These are phyloP conservation scores for Fusarium zealandicum DNA, from an alignment of 2,329 filamentous ascomycete genomes.

Conservation along the genomic window DNA sequence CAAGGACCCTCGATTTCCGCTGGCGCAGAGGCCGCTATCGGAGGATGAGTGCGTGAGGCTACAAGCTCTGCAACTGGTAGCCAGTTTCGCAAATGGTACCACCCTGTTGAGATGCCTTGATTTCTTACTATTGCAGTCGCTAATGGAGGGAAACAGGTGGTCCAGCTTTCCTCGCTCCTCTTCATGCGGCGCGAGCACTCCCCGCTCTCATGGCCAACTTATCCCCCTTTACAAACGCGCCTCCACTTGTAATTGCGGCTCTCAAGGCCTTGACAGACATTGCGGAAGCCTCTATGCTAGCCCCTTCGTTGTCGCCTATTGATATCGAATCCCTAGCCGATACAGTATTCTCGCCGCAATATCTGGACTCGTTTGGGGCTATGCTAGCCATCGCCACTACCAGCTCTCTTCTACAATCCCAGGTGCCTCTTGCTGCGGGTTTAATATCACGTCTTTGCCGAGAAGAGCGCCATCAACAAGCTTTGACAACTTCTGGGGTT, in stretches of 20 bases:
- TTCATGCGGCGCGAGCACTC: conserved; percentile 73
- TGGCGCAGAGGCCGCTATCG: conserved; percentile 52
- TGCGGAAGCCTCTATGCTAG: conserved; percentile 67
- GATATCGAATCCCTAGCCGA: conserved; percentile 64
- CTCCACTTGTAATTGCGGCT: conserved; percentile 74
- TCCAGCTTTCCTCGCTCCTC: conserved; percentile 76
- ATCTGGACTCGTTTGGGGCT: conserved; percentile 67
- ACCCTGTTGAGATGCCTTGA: conserved; percentile 2
- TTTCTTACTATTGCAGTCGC: conserved; percentile 9
- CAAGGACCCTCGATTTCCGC: conserved; percentile 48
- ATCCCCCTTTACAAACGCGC: conserved; percentile 68
- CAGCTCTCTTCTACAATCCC: conserved; percentile 62
- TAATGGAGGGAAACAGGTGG: conserved; percentile 65
- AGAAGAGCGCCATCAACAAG: conserved; percentile 72
- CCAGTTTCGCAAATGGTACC: conserved; percentile 84
- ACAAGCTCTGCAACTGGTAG: conserved; percentile 84
- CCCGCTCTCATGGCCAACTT: conserved; percentile 73
- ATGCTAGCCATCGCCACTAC: conserved; percentile 69
- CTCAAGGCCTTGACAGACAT: conserved; percentile 78
- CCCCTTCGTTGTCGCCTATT: conserved; percentile 58
- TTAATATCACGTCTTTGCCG: conserved; percentile 68
- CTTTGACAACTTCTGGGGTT: conserved; percentile 75
- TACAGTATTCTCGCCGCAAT: conserved; percentile 67
- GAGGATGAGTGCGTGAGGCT: conserved; percentile 74
- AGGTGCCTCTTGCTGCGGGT: conserved; percentile 66